A percentile compares a stretch with the other conserved stretches of the same genome.
These are phyloP conservation scores for Populus ilicifolia DNA, from an alignment of 345 rosid species.

Conservation along the genomic window DNA sequence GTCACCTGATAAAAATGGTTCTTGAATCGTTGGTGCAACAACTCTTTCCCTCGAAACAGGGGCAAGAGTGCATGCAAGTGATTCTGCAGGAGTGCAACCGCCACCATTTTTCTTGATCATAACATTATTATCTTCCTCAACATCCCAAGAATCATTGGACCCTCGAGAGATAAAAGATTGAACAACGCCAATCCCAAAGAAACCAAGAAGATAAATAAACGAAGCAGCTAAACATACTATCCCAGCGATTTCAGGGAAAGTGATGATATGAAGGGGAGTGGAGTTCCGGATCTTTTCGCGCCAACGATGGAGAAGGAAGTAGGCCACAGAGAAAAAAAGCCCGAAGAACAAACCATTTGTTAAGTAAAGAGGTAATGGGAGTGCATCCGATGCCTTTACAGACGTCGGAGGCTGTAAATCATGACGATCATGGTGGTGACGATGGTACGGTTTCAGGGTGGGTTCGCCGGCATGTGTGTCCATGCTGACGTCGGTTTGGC, in stretches of 20 bases:
- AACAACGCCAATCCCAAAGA: slow-evolving; percentile 82
- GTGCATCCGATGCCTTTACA: slow-evolving; percentile 72
- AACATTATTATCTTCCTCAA: slow-evolving; percentile 25
- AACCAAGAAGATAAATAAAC: slow-evolving; percentile 38
- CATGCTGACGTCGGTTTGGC: neutral
- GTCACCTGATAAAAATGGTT: slow-evolving; percentile 17
- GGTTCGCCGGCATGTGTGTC: neutral
- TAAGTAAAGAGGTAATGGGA: slow-evolving; percentile 41
- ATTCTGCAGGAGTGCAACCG: neutral
- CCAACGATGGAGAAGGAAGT: slow-evolving; percentile 67
- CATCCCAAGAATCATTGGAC: slow-evolving; percentile 61
- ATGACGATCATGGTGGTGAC: neutral
- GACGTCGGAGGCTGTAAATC: slow-evolving; percentile 15
- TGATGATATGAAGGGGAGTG: slow-evolving; percentile 80
- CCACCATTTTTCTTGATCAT: neutral
- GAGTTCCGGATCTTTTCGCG: slow-evolving; percentile 88
- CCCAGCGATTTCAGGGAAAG: slow-evolving; percentile 67
- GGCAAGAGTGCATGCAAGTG: neutral
- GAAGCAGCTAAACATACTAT: slow-evolving; percentile 55
- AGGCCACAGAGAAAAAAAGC: slow-evolving; percentile 49
- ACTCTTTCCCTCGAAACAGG: neutral
- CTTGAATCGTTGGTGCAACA: neutral
- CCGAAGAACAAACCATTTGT: slow-evolving; percentile 45
- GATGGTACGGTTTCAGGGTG: neutral
- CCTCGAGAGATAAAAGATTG: slow-evolving; percentile 71